phyloP scores from a whole-genome alignment of 1,139 yeast genomes.

The Candida anutae region DNA sequence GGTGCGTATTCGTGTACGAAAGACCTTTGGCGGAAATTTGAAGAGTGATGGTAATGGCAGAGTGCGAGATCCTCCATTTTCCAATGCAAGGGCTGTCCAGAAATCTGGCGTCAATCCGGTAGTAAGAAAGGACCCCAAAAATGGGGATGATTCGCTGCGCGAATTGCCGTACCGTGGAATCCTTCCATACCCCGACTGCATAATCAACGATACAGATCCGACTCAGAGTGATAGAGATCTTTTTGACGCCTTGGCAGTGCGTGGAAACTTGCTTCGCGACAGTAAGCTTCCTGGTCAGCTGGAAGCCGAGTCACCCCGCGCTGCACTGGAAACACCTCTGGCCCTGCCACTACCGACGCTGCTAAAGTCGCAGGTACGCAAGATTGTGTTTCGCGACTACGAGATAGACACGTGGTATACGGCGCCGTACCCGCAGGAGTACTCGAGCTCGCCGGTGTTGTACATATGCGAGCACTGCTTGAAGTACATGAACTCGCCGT shows the following conservation, averaged over 20 bases:
- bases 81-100: neutral
- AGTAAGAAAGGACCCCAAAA: too few species aligned
- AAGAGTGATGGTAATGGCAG: neutral
- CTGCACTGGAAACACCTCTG: conserved; percentile 1
- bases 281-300: conserved; percentile 1
- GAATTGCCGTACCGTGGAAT: conserved; percentile 64
- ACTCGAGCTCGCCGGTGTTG: conserved; percentile 51
- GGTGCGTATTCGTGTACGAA: neutral
- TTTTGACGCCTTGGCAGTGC: conserved; percentile 28
- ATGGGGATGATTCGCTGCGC: neutral
- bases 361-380: conserved; percentile 28
- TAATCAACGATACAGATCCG: conserved; percentile 57
- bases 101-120: neutral
- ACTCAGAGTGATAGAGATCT: conserved; percentile 38
- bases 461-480: conserved; percentile 83
- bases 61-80: too few species aligned
- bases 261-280: conserved; percentile 17
- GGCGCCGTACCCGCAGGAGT: conserved; percentile 90
- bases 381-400: conserved; percentile 59
- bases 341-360: conserved; percentile 2
- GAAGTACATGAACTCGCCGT: conserved; percentile 70
- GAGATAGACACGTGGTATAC: conserved; percentile 90
- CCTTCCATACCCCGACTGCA: conserved; percentile 50
- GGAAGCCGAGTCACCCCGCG: neutral
- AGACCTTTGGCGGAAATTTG: neutral